Evolutionary conservation across 352 stramenopile species (phyloP).

Genomic region (Globisporangium iwayamae): DNA sequence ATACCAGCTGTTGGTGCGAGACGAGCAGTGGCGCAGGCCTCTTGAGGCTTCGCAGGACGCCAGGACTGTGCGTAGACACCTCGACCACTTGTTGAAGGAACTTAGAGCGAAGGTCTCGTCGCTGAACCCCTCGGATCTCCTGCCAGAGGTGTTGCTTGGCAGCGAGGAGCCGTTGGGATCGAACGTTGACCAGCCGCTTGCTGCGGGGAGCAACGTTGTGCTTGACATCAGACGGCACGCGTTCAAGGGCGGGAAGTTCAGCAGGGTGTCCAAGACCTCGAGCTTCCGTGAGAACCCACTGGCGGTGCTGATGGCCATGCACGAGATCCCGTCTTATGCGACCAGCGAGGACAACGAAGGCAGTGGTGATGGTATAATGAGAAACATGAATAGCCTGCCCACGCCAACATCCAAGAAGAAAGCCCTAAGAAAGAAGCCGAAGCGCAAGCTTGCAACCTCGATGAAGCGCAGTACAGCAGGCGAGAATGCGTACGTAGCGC

Average conservation of each 20-base stretch:
- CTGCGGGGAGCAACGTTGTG: slow-evolving; percentile 15
- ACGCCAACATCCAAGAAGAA: slow-evolving; percentile 15
- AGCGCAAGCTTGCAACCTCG: slow-evolving; percentile 19
- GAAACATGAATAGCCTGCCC: background rate
- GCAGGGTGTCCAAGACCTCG: slow-evolving; percentile 31
- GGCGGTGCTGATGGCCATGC: slow-evolving; percentile 29
- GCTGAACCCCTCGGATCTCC: slow-evolving; percentile 25
- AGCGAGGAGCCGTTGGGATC: background rate
- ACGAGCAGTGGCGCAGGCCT: slow-evolving; percentile 24
- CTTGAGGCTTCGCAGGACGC: slow-evolving; percentile 16
- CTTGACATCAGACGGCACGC: slow-evolving; percentile 26
- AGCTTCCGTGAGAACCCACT: slow-evolving; percentile 51
- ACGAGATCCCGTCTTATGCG: slow-evolving; percentile 30
- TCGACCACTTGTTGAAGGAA: slow-evolving; percentile 22
- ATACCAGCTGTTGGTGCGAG: slow-evolving; percentile 26
- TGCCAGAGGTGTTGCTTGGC: slow-evolving; percentile 29
- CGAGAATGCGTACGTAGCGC: slow-evolving; percentile 32
- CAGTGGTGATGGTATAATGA: background rate
- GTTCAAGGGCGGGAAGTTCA: slow-evolving; percentile 27
- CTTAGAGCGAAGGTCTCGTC: slow-evolving; percentile 13
- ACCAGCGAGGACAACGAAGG: background rate
- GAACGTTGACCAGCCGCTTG: background rate
- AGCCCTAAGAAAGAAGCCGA: slow-evolving; percentile 37
- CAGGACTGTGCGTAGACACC: slow-evolving; percentile 12
- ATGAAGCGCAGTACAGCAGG: background rate